Conservation (phyloP, 1,284 basidiomycete genomes). For the Macrocybe sp. region DNA sequence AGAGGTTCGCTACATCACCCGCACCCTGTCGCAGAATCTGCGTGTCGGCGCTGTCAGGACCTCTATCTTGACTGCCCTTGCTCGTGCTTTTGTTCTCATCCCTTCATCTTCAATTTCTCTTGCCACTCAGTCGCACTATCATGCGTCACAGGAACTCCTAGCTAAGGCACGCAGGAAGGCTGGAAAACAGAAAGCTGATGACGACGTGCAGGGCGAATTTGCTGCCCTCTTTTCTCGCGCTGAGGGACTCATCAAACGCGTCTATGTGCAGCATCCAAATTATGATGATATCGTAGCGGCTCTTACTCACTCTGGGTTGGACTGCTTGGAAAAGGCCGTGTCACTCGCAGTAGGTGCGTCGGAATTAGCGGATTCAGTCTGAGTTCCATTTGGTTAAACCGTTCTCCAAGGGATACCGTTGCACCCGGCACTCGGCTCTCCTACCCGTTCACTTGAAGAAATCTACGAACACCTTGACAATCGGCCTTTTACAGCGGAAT, state of each 20-base stretch:
- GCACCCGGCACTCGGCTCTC: constrained; percentile 75
- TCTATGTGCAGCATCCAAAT: constrained; percentile 87
- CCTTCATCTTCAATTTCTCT: constrained; percentile 25
- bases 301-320: constrained; percentile 57
- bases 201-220: constrained; percentile 42
- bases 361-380: constrained; percentile 8
- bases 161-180: constrained; percentile 30
- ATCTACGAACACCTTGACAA: constrained; percentile 71
- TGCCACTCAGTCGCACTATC: constrained; percentile 26
- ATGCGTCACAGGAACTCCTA: constrained; percentile 34
- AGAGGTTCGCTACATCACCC: constrained; percentile 80
- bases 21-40: constrained; percentile 79
- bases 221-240: constrained; percentile 45
- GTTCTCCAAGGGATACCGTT: constrained; percentile 54
- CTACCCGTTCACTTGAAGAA: constrained; percentile 80
- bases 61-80: constrained; percentile 78
- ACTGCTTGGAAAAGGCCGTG: constrained; percentile 59
- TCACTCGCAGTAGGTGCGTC: constrained; percentile 69
- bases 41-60: constrained; percentile 86
- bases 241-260: constrained; percentile 64
- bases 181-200: constrained; percentile 40
- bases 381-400: background rate
- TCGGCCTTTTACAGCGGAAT: constrained; percentile 73
- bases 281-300: constrained; percentile 76
- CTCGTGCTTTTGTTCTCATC: constrained; percentile 73